Evolutionary conservation across 192 early-diverging fungal genomes (phyloP), one percentile per base, ranked within the genome.

Genomic region (Thoreauomyces humboldtii): DNA sequence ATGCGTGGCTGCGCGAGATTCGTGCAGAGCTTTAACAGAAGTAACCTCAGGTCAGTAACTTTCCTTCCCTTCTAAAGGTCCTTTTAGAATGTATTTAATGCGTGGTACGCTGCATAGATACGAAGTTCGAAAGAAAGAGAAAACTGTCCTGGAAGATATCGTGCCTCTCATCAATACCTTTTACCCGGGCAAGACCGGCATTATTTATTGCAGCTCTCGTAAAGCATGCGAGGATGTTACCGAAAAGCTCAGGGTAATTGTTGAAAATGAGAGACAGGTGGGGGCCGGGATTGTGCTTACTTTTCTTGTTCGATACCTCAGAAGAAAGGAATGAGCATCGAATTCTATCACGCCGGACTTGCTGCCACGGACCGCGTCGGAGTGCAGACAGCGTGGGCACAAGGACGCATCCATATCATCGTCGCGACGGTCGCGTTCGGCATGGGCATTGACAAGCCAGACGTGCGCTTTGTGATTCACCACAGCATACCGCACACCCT

Each of bases 381-480:
- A 1, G 83, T 93, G 17, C 96, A 98, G 73, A 68, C 83, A 47
- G 84, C 82, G 24, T 98, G 96, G 96, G 91, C 89, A 57, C 65
- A 51, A 7, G 89, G 88, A 36, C 61, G 74, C 19, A 60, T 89
- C 0, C 76, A 90, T 44, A 84, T 98, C 31, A 94, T 99, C 71
- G 91, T 95, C 0, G 96, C 95, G 0, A 99, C 96, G 0, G 81
- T 98, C 22, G 96, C 96, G 0, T 99, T 99, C 78, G 95, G 96
- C 7, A 95, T 98, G 94, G 77, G 82, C 7, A 95, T 97, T 44
- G 93, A 99, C 77, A 97, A 99, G 76, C 71, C 90, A 4, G 91
- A 98, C 59, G 95, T 99, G 24, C 90, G 95, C 7, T 96, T 91
- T 72, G 94, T 99, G 1, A 89, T 96, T 15, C 96, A 99, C 59